Base-by-base conservation (phyloP, 1,284 basidiomycete species). In the Boletus albobrunnescens region DNA sequence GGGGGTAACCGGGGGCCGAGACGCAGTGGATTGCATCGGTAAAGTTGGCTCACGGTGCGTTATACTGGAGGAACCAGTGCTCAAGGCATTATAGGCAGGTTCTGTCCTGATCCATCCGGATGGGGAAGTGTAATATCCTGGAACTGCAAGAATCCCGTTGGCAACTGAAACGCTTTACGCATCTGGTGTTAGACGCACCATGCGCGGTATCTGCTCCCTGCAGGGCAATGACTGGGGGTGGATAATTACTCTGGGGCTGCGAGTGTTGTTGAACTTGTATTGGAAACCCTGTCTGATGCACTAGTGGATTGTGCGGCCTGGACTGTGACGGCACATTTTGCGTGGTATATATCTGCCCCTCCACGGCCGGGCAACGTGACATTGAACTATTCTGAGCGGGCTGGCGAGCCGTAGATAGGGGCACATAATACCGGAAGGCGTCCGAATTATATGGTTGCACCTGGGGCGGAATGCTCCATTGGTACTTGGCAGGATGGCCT, bases 181-280 rank as follows among this genome's bases (percentile, higher is more conserved):
- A 43, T 36, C 11, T 10, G 8, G 19, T 20, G 4, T 27, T 24
- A 23, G 20, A 62, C 59, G 26, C 20, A 65, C 63, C 47, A 27
- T 46, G 30, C 8, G 32, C 9, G 16, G 32, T 7, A 32, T 26
- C 20, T 9, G 33, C 5, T 2, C 24, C 22, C 10, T 48, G 36
- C 3, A 23, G n/a, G 9, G 28, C 9, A 26, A 24, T 5, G 13
- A 20, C 35, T 33, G 46, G 62, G 23, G 17, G 41, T 26, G 47
- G 11, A 46, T 58, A 38, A 32, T n/a, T 30, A 45, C 14, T 41
- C 61, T 50, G 43, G 26, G 44, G 22, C 19, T 36, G 58, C 7
- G 41, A 11, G 2, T 42, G 32, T 6, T 50, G 59, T 37, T 46
- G 57, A 40, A 17, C 22, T 9, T 44, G 50, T 27, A 10, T 20